Evolutionary conservation across 805 yeast genomes (phyloP).

Genomic region (Cyberlindnera saturnus): DNA sequence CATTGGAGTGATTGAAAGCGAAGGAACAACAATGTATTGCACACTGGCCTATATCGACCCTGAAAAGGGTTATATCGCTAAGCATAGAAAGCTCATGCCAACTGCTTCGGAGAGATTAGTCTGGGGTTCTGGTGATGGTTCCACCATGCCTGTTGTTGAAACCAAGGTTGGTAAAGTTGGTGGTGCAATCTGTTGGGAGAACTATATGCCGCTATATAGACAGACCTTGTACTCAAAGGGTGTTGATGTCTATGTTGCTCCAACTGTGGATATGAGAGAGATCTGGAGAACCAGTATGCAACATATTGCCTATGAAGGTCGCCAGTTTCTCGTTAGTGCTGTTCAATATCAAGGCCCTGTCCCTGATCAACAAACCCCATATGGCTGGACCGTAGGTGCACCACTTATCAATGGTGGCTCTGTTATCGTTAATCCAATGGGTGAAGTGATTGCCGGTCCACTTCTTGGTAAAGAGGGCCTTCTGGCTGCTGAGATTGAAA

Average conservation of each 20-base stretch:
- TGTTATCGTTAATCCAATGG: constrained; percentile 35
- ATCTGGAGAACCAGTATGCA: constrained; percentile 38
- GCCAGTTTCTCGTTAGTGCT: constrained; percentile 34
- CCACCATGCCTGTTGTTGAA: constrained; percentile 34
- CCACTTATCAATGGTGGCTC: constrained; percentile 36
- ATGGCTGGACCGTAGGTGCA: constrained; percentile 27
- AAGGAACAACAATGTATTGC: constrained; percentile 35
- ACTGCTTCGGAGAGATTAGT: constrained; percentile 39
- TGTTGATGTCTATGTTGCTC: constrained; percentile 37
- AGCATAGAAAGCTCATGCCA: constrained; percentile 39
- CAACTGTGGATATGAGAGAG: constrained; percentile 40
- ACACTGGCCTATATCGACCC: constrained; percentile 36
- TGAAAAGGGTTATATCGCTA: constrained; percentile 30
- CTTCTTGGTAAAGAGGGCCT: constrained; percentile 35
- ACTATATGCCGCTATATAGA: constrained; percentile 36
- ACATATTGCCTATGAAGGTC: constrained; percentile 37
- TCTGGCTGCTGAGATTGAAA: constrained; percentile 34
- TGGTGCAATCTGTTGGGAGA: constrained; percentile 45
- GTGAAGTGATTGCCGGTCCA: constrained; percentile 40
- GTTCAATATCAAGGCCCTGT: constrained; percentile 34
- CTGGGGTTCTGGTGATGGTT: constrained; percentile 45
- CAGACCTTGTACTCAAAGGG: constrained; percentile 37
- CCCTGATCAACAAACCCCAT: constrained; percentile 21
- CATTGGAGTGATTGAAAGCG: constrained; percentile 36
- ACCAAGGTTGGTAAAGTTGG: constrained; percentile 33